Evolutionary conservation across 257 asterid species (phyloP).

Genomic region (Solanum medicagineum): DNA sequence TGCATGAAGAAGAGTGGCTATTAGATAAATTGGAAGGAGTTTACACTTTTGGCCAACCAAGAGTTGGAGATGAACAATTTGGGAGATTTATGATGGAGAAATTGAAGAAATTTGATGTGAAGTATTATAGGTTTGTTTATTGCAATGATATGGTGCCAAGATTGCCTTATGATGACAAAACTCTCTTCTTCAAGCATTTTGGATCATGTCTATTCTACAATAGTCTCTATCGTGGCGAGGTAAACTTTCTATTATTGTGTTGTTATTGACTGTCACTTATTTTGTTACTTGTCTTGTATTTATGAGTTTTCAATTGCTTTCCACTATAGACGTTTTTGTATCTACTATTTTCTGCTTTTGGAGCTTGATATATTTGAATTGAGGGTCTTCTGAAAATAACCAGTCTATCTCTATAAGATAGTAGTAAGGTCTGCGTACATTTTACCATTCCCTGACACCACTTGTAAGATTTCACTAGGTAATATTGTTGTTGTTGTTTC

Average conservation of each 20-base stretch:
- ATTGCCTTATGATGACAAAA: slow-evolving; percentile 62
- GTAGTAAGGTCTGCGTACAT: no score
- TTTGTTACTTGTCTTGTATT: no score
- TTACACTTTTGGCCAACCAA: slow-evolving; percentile 81
- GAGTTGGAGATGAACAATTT: slow-evolving; percentile 56
- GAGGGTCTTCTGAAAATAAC: no score
- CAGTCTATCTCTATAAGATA: no score
- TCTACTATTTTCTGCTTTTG: no score
- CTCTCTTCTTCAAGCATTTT: slow-evolving; percentile 62
- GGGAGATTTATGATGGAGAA: slow-evolving; percentile 54
- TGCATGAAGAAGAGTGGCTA: slow-evolving; percentile 43
- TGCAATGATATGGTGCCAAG: slow-evolving; percentile 63
- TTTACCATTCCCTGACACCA: no score
- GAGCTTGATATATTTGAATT: no score
- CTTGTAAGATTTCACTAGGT: no score
- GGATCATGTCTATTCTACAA: slow-evolving; percentile 61
- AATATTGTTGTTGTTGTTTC: no score
- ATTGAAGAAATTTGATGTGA: slow-evolving; percentile 14
- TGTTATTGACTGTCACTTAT: no score
- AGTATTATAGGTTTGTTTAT: slow-evolving; percentile 48
- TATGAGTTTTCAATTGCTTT: no score
- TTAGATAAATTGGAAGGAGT: slow-evolving; percentile 52
- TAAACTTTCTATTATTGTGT: neutral
- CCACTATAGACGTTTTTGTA: no score
- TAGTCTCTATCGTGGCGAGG: slow-evolving; percentile 53